A percentile compares a stretch with the other conserved stretches of the same genome.
Evolutionary conservation across 2,329 filamentous ascomycete species (phyloP).

Genomic region (Corinectria fuckeliana): DNA sequence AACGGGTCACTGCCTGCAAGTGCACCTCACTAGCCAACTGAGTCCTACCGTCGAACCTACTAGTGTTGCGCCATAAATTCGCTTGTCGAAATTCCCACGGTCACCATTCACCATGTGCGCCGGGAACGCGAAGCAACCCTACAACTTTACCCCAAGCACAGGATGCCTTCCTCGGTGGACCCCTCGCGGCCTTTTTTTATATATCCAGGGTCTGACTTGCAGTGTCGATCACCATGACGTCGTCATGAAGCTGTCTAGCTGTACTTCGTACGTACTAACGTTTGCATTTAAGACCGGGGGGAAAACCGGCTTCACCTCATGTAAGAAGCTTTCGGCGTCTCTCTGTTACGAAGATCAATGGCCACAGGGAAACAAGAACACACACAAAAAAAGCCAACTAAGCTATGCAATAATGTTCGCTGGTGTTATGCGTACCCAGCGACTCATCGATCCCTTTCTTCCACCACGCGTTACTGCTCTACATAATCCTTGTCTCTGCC

Average conservation of each 20-base stretch:
- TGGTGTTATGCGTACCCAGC: not conserved
- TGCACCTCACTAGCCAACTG: not conserved
- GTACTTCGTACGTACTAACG: too few relatives aligned
- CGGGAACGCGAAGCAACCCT: slow-evolving; percentile 3
- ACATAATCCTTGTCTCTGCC: slow-evolving; percentile 3
- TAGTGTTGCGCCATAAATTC: not conserved
- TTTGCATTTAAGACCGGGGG: not conserved
- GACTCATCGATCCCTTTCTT: not conserved
- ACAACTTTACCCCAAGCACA: not conserved
- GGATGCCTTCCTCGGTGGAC: not conserved
- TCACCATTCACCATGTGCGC: not conserved
- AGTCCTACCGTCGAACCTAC: not conserved
- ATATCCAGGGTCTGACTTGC: slow-evolving; percentile 16
- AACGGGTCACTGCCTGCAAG: slow-evolving; percentile 8
- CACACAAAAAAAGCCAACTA: not conserved
- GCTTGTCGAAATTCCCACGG: not conserved
- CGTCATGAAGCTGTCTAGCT: not conserved
- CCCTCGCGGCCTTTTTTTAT: not conserved
- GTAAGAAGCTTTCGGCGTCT: not conserved
- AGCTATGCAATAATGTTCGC: not conserved
- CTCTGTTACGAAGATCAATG: not conserved
- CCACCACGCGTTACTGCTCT: not conserved
- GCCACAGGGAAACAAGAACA: not conserved
- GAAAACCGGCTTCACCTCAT: not conserved
- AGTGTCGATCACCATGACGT: slow-evolving; percentile 20